These are phyloP conservation scores for Saturnispora kantuleensis DNA, from an alignment of 805 yeast species.

Conservation along the genomic window DNA sequence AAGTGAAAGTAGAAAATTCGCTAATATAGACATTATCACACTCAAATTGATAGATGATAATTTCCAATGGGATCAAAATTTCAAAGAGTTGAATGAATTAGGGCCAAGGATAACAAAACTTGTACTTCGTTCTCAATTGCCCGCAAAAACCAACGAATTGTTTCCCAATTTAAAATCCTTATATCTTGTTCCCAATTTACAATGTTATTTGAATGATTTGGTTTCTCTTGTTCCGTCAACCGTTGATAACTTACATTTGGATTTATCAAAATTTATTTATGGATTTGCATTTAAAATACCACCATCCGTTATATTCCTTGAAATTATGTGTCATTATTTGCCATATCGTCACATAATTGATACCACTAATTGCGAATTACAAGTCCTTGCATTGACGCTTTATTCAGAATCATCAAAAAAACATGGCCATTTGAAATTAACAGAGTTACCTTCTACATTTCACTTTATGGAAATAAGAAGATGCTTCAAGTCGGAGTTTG, in stretches of 20 bases:
- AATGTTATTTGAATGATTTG: background rate
- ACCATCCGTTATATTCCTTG: background rate
- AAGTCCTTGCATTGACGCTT: conserved; percentile 2
- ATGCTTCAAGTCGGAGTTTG: conserved; percentile 5
- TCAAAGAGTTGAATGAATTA: background rate
- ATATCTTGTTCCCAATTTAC: background rate
- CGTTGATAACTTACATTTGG: conserved; percentile 6
- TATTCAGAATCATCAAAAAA: conserved; percentile 2
- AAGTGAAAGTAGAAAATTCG: background rate
- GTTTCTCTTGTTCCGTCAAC: background rate
- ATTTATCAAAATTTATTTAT: conserved; percentile 3
- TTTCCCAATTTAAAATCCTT: conserved; percentile 3
- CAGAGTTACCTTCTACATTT: background rate
- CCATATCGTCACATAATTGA: conserved; percentile 3
- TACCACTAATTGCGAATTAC: background rate
- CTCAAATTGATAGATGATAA: background rate
- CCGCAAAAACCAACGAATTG: background rate
- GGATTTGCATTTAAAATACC: conserved; percentile 5
- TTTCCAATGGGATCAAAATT: background rate
- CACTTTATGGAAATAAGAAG: conserved; percentile 7
- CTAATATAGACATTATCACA: background rate
- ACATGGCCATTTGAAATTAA: background rate
- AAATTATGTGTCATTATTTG: conserved; percentile 5
- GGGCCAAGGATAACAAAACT: background rate
- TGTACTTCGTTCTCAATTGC: background rate